Conservation (phyloP, 495 filamentous ascomycete species). For the Astrocystis sublimbata region DNA sequence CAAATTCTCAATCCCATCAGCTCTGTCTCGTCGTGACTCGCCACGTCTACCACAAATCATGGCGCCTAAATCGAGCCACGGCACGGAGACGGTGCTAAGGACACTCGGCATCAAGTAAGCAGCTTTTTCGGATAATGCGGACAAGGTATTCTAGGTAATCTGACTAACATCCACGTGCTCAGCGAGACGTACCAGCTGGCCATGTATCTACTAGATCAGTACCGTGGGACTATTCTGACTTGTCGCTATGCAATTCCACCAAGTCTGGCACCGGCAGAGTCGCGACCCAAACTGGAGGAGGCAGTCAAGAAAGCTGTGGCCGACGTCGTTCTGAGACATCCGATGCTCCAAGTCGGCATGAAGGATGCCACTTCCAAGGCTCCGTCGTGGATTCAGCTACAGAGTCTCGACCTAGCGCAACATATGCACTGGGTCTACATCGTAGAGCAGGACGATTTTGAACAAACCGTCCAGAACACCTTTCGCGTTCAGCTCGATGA, state of each 20-base stretch:
- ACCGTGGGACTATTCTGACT: slow-evolving; percentile 23
- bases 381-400: slow-evolving; percentile 15
- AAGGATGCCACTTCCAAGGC: slow-evolving; percentile 7
- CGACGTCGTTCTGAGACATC: slow-evolving; percentile 16
- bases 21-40: too few species aligned
- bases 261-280: slow-evolving; percentile 18
- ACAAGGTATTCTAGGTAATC: too few species aligned
- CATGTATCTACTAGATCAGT: slow-evolving; percentile 24
- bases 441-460: slow-evolving; percentile 8
- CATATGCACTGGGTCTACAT: slow-evolving; percentile 16
- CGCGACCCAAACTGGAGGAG: slow-evolving; percentile 9
- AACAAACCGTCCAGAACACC: slow-evolving; percentile 16
- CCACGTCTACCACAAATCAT: too few species aligned
- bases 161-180: not conserved
- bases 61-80: too few species aligned
- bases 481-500: slow-evolving; percentile 20
- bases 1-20: too few species aligned
- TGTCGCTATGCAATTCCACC: slow-evolving; percentile 25
- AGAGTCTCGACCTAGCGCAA: slow-evolving; percentile 9
- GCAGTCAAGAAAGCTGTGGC: slow-evolving; percentile 19
- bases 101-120: not conserved
- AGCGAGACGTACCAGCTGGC: slow-evolving; percentile 18
- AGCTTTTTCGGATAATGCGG: too few species aligned
- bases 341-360: slow-evolving; percentile 23
- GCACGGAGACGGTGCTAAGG: not conserved